These are phyloP conservation scores for Scleroderma bovista DNA, from an alignment of 768 basidiomycete species.

Conservation along the genomic window DNA sequence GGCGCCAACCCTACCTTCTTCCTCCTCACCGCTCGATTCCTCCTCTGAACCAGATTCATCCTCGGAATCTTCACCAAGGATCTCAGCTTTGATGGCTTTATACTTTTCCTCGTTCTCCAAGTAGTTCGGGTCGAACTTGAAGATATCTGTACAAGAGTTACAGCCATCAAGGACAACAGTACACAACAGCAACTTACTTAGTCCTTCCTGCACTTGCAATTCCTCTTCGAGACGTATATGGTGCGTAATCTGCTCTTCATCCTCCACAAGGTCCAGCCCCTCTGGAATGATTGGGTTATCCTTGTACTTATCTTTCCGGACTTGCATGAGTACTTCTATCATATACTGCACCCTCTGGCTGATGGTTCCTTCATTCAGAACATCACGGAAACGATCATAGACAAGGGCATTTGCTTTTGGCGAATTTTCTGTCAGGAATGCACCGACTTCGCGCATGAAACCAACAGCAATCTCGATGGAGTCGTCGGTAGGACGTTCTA, in stretches of 20 bases:
- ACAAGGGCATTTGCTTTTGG: constrained; percentile 94
- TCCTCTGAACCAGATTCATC: constrained; percentile 62
- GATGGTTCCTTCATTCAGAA: constrained; percentile 91
- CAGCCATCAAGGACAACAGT: constrained; percentile 2
- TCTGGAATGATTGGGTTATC: constrained; percentile 95
- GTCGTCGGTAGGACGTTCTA: constrained; percentile 95
- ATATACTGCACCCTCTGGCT: constrained; percentile 98
- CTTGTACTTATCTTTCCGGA: constrained; percentile 98
- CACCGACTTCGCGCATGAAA: constrained; percentile 95
- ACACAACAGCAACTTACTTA: constrained; percentile 58
- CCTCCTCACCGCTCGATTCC: constrained; percentile 53
- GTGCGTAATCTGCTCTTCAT: constrained; percentile 98
- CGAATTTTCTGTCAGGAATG: constrained; percentile 88
- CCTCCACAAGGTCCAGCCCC: constrained; percentile 93
- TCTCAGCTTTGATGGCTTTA: constrained; percentile 85
- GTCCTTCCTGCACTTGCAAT: constrained; percentile 86
- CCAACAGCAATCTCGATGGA: constrained; percentile 98
- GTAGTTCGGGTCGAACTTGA: constrained; percentile 89
- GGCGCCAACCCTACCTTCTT: constrained; percentile 42
- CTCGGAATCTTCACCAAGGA: constrained; percentile 83
- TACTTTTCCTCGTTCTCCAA: constrained; percentile 93
- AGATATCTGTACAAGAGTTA: constrained; percentile 61
- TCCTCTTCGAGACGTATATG: constrained; percentile 90
- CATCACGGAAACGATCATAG: constrained; percentile 94
- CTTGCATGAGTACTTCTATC: constrained; percentile 99